phyloP scores from a whole-genome alignment of 2,329 filamentous ascomycete genomes.

The Falciphora oryzae region DNA sequence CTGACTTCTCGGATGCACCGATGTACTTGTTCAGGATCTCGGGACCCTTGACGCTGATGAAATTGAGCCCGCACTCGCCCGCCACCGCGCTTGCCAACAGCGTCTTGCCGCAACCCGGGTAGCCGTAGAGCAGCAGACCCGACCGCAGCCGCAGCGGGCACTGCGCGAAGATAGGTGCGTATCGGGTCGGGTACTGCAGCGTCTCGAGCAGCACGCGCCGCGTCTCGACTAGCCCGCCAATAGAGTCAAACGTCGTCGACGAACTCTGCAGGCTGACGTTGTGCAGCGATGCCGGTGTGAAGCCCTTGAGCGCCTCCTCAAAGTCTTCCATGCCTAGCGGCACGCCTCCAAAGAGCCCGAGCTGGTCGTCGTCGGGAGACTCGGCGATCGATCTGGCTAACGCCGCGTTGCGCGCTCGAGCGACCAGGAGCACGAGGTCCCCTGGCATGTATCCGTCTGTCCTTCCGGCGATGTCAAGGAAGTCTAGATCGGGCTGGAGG shows the following conservation, averaged over 20 bases:
- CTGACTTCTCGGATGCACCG: constrained; percentile 91
- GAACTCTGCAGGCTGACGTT: constrained; percentile 93
- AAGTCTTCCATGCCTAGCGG: constrained; percentile 72
- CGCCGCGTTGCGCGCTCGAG: constrained; percentile 84
- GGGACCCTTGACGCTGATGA: constrained; percentile 96
- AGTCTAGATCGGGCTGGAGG: constrained; percentile 73
- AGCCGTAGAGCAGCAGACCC: constrained; percentile 88
- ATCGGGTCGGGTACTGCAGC: constrained; percentile 93
- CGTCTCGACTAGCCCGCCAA: constrained; percentile 82
- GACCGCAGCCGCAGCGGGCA: constrained; percentile 93
- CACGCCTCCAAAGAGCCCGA: constrained; percentile 46
- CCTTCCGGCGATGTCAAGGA: constrained; percentile 86
- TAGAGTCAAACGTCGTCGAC: constrained; percentile 85
- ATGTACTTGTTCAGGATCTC: constrained; percentile 99
- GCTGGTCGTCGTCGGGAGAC: constrained; percentile 32
- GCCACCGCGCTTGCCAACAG: constrained; percentile 94
- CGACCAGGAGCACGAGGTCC: constrained; percentile 79
- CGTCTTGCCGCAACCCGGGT: constrained; percentile 94
- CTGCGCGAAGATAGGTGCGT: constrained; percentile 94
- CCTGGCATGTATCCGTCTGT: constrained; percentile 99
- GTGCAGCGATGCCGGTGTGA: constrained; percentile 88
- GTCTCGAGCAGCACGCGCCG: constrained; percentile 91
- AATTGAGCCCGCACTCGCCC: constrained; percentile 94
- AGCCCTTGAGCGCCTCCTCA: constrained; percentile 76
- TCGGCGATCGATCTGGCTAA: constrained; percentile 74